Percentiles rank a stretch among this genome's conserved stretches.
These are phyloP conservation scores for Wickerhamiella nectarea DNA, from an alignment of 805 yeast species.

Conservation along the genomic window DNA sequence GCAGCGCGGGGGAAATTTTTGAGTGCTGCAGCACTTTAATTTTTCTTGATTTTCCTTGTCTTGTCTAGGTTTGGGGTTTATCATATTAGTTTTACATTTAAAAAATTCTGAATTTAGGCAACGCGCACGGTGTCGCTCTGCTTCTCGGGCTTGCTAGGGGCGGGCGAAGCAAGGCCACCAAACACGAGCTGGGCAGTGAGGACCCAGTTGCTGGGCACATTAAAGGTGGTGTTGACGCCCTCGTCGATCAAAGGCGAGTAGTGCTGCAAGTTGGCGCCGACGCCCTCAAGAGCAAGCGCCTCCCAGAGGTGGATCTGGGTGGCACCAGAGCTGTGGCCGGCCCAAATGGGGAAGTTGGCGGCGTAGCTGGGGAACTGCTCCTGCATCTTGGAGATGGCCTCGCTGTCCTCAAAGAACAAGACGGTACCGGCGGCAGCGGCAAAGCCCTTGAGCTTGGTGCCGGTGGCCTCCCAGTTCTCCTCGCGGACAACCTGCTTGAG, in stretches of 20 bases:
- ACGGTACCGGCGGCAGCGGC: conserved; percentile 39
- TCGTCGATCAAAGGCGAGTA: conserved; percentile 34
- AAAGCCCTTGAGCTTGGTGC: conserved; percentile 31
- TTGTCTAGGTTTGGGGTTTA: no score
- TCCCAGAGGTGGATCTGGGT: conserved; percentile 41
- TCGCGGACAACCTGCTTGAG: conserved; percentile 26
- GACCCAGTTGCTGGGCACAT: conserved; percentile 32
- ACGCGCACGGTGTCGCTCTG: conserved; percentile 1
- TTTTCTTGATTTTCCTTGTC: no score
- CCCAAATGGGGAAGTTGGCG: conserved; percentile 36
- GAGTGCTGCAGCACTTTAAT: no score
- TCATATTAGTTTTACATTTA: no score
- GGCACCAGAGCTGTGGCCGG: conserved; percentile 32
- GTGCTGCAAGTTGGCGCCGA: conserved; percentile 42
- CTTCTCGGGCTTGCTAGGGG: conserved; percentile 7
- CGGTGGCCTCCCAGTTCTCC: conserved; percentile 29
- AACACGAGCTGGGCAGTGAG: conserved; percentile 39
- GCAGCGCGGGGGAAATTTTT: no score
- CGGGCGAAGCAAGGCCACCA: conserved; percentile 26
- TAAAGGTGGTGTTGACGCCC: conserved; percentile 27
- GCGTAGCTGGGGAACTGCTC: conserved; percentile 33
- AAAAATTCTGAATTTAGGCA: neutral
- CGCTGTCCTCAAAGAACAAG: conserved; percentile 34
- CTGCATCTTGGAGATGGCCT: conserved; percentile 30
- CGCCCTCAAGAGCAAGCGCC: conserved; percentile 32